Base-by-base conservation (phyloP, 148 eudicot species). In the Spergularia marina region DNA sequence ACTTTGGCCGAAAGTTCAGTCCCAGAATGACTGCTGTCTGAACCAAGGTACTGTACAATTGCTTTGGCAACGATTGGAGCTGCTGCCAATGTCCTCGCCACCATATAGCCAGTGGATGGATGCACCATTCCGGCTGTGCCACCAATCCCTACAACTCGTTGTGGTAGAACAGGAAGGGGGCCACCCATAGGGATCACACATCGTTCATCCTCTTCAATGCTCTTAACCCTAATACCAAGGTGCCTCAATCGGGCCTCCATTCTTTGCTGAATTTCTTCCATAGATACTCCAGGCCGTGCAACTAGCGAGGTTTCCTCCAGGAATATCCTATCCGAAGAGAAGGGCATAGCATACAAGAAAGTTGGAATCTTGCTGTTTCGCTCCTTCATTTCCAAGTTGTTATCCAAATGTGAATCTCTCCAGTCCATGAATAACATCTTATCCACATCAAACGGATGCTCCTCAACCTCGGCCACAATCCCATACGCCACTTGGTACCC, bases 101-200 rank as follows among this genome's bases (percentile, higher is more conserved):
- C 99, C 99, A 96, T 96, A 74, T 96, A 96, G 34, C 99, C 99
- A 0, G 98, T 96, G 6, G 99, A 96, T 21, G 99, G 99, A 77
- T 96, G 99, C 82, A 96, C 99, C 99, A 96, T 92, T 17, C 98
- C 99, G 40, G 99, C 99, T 30, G 99, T 96, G 49, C 99, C 99
- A 4, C 99, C 98, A 55, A 96, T 92, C 47, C 99, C 99, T 47
- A 96, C 91, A 16, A 96, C 94, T 72, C 99, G 74, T 80, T 96
- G 99, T 20, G 98, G 99, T 34, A 96, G 51, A 54, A 96, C 91
- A 0, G 99, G 99, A 49, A 96, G 90, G 8, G 99, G 98, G 0
- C 98, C 99, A 0, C 98, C 99, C 99, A 96, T 96, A 17, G 99
- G 98, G 53, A 96, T 96, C 74, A 92, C 88, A 78, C 99, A 96